Evolutionary conservation across 805 yeast species (phyloP).

Genomic region (Tetrapisispora fleetii): DNA sequence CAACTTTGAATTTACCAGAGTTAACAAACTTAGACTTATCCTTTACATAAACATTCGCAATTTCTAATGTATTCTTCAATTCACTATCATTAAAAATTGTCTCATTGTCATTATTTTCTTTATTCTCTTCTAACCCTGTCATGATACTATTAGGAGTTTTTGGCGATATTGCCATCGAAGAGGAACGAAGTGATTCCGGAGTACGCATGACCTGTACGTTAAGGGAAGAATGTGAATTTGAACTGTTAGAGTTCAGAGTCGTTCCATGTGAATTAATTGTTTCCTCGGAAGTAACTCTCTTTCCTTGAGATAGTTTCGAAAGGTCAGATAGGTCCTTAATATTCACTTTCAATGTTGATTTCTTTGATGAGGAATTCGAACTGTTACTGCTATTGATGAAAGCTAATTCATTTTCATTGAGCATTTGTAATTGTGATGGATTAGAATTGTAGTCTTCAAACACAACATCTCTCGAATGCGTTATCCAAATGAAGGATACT

Average conservation of each 20-base stretch:
- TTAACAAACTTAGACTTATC: slow-evolving; percentile 28
- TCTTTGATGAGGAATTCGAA: slow-evolving; percentile 22
- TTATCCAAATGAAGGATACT: slow-evolving; percentile 69
- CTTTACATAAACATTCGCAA: slow-evolving; percentile 23
- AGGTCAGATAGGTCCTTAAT: slow-evolving; percentile 13
- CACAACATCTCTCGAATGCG: slow-evolving; percentile 53
- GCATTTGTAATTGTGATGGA: slow-evolving; percentile 33
- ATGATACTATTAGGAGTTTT: neutral
- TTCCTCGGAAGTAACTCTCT: neutral
- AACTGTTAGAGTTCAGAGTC: neutral
- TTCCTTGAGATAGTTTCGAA: slow-evolving; percentile 2
- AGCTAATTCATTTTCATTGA: slow-evolving; percentile 31
- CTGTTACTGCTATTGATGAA: slow-evolving; percentile 21
- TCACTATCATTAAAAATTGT: slow-evolving; percentile 14
- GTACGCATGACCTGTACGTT: neutral
- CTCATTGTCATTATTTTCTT: slow-evolving; percentile 1
- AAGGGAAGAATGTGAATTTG: neutral
- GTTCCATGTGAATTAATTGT: neutral
- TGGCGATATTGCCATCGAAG: neutral
- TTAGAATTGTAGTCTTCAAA: slow-evolving; percentile 27
- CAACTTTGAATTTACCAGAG: slow-evolving; percentile 27
- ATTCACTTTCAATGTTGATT: slow-evolving; percentile 16
- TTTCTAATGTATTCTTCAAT: slow-evolving; percentile 18
- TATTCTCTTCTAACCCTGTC: neutral
- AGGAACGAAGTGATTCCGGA: neutral